Conservation (phyloP, 495 filamentous ascomycete species). For the Astrothelium subdiscretum region DNA sequence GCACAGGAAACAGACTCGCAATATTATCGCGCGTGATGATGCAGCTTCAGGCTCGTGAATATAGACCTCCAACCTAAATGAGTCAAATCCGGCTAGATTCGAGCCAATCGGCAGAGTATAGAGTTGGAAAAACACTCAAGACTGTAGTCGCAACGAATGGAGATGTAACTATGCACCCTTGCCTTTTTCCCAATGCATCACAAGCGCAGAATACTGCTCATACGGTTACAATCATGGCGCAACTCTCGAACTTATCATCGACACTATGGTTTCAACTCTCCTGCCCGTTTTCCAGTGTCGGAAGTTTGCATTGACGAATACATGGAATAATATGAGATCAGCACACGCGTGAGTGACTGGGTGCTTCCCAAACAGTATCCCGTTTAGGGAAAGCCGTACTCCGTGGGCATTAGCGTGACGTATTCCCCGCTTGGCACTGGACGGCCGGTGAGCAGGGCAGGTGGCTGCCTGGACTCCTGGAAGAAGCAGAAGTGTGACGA, state of each 20-base stretch:
- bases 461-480: no score
- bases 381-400: neutral
- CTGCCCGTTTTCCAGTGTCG: neutral
- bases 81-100: neutral
- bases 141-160: neutral
- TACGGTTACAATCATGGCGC: neutral
- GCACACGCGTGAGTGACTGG: no score
- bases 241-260: neutral
- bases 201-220: neutral
- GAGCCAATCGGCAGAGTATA: neutral
- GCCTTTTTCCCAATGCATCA: neutral
- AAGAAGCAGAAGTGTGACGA: neutral
- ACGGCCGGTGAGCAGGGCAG: no score
- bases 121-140: neutral
- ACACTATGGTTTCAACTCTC: neutral
- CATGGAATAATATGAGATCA: neutral
- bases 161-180: slow-evolving; percentile 1
- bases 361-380: neutral
- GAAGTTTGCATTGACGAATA: neutral
- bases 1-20: neutral
- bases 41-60: neutral
- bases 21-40: neutral
- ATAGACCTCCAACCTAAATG: neutral
- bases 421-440: no score
- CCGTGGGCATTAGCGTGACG: no score